phyloP scores from a whole-genome alignment of 2,329 filamentous ascomycete genomes.

The Phialemonium atrogriseum region DNA sequence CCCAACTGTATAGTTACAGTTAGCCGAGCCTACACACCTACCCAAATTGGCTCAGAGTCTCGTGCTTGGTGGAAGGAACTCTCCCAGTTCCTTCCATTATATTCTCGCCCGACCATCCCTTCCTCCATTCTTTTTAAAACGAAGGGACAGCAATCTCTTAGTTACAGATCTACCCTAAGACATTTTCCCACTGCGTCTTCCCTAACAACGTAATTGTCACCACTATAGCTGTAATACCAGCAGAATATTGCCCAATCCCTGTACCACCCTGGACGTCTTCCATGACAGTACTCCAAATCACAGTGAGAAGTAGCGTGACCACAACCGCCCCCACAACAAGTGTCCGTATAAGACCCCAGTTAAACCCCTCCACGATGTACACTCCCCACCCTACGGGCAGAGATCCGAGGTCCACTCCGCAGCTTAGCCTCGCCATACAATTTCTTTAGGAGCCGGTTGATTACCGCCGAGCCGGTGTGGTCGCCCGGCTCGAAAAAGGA shows the following conservation, averaged over 20 bases:
- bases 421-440: conserved; percentile 2
- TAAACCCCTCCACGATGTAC: conserved; percentile 10
- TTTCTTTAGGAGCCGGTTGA: conserved; percentile 8
- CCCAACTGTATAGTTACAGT: too few relatives aligned
- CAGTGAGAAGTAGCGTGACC: conserved; percentile 4
- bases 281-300: conserved; percentile 2
- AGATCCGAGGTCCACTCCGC: conserved; percentile 1
- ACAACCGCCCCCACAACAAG: neutral
- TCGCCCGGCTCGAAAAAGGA: conserved; percentile 11
- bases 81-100: too few relatives aligned
- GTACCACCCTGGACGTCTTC: conserved; percentile 7
- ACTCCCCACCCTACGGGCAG: conserved; percentile 9
- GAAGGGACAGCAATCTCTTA: too few relatives aligned
- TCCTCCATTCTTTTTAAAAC: too few relatives aligned
- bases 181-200: too few relatives aligned
- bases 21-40: too few relatives aligned
- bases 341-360: conserved; percentile 4
- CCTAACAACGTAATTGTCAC: too few relatives aligned
- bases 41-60: too few relatives aligned
- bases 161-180: too few relatives aligned
- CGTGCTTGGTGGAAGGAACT: too few relatives aligned
- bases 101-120: too few relatives aligned
- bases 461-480: conserved; percentile 7
- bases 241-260: conserved; percentile 7
- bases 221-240: too few relatives aligned